phyloP scores from a whole-genome alignment of 768 basidiomycete genomes.

The Pleurotus giganteus region DNA sequence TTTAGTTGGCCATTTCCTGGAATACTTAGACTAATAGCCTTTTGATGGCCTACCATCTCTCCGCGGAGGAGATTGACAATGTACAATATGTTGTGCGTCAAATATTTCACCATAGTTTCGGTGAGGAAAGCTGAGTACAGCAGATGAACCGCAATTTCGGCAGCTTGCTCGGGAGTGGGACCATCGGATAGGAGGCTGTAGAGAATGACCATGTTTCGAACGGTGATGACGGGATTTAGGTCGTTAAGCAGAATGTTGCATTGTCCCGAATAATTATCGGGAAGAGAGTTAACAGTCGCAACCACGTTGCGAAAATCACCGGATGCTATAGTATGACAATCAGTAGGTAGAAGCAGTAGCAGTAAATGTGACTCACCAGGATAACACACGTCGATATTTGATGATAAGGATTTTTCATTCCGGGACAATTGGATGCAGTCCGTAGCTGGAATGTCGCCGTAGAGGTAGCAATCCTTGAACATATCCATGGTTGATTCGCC shows the following conservation, averaged over 20 bases:
- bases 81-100: conserved; percentile 21
- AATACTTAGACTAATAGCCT: conserved; percentile 16
- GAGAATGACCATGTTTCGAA: conserved; percentile 22
- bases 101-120: conserved; percentile 20
- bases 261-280: conserved; percentile 19
- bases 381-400: conserved; percentile 26
- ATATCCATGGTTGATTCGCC: neutral
- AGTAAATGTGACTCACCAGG: conserved; percentile 17
- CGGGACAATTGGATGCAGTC: conserved; percentile 23
- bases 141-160: conserved; percentile 29
- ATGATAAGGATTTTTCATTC: conserved; percentile 18
- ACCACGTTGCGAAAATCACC: conserved; percentile 30
- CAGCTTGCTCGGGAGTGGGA: conserved; percentile 24
- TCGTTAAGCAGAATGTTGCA: conserved; percentile 24
- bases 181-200: conserved; percentile 24
- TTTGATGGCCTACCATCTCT: conserved; percentile 10
- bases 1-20: conserved; percentile 23
- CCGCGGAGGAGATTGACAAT: conserved; percentile 20
- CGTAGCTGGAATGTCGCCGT: conserved; percentile 27
- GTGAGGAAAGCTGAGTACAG: conserved; percentile 32
- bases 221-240: conserved; percentile 18
- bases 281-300: conserved; percentile 25
- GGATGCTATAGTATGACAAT: conserved; percentile 15
- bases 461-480: conserved; percentile 1
- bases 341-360: neutral